A percentile compares a stretch with the other conserved stretches of the same genome.
These are phyloP conservation scores for Musa troglodytarum DNA, from an alignment of 176 grass and related monocot species.

Conservation along the genomic window DNA sequence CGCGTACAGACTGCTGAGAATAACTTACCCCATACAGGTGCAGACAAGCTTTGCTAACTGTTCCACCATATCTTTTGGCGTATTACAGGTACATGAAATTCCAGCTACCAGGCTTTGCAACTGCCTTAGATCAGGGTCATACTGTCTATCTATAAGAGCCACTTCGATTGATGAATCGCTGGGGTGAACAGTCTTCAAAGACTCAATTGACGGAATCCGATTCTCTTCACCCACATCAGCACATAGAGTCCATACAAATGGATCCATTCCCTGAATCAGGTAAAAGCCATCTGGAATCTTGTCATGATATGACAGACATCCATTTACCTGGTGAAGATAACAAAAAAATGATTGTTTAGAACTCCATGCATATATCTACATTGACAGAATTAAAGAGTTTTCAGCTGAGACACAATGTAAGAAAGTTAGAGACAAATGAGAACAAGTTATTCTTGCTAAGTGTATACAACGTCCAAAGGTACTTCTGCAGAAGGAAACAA, in stretches of 20 bases:
- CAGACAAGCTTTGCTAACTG: constrained; percentile 81
- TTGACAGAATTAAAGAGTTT: neutral
- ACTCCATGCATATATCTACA: neutral
- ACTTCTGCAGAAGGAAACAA: neutral
- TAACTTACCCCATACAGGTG: constrained; percentile 66
- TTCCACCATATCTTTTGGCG: constrained; percentile 57
- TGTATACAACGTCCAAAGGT: neutral
- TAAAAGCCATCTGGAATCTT: constrained; percentile 83
- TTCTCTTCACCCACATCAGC: constrained; percentile 68
- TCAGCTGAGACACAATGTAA: neutral
- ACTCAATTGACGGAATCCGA: constrained; percentile 66
- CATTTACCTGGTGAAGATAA: constrained; percentile 48
- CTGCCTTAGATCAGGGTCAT: constrained; percentile 60
- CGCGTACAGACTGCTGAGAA: constrained; percentile 1
- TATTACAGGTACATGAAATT: constrained; percentile 40
- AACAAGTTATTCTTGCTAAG: neutral
- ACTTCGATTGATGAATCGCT: constrained; percentile 65
- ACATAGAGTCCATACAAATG: constrained; percentile 90
- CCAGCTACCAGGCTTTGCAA: constrained; percentile 44
- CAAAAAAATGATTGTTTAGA: neutral
- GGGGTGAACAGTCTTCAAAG: constrained; percentile 44
- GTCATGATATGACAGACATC: constrained; percentile 76
- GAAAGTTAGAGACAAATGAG: neutral
- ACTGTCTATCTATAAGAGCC: constrained; percentile 54
- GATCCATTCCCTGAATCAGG: constrained; percentile 88